Conservation (phyloP, 139 green algal species). For the Penium margaritaceum region DNA sequence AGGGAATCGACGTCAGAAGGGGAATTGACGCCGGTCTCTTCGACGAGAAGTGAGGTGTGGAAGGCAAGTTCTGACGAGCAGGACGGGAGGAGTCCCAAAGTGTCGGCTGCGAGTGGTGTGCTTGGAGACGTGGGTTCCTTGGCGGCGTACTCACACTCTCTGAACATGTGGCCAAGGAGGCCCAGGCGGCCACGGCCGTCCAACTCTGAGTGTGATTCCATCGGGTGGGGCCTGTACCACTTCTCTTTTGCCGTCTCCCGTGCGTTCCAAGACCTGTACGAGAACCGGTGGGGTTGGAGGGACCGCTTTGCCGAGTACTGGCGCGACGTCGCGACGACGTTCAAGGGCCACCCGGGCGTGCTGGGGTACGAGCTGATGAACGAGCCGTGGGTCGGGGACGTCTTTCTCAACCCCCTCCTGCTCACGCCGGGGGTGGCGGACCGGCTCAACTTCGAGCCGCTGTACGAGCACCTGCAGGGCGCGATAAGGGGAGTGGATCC, state of each 20-base stretch:
- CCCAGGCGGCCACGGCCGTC: too few species aligned
- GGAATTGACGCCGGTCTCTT: too few species aligned
- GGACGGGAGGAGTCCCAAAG: too few species aligned
- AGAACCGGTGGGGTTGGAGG: slow-evolving; percentile 12
- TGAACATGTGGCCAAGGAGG: too few species aligned
- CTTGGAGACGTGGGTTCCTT: too few species aligned
- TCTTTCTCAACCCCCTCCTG: slow-evolving; percentile 15
- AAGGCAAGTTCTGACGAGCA: too few species aligned
- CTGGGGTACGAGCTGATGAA: slow-evolving; percentile 35
- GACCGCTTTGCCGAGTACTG: slow-evolving; percentile 21
- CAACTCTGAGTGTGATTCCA: too few species aligned
- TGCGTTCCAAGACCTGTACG: slow-evolving; percentile 31
- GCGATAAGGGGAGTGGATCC: slow-evolving; percentile 6
- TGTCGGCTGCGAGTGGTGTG: not conserved
- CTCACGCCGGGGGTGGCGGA: slow-evolving; percentile 5
- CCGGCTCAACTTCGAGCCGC: not conserved
- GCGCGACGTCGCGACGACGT: not conserved
- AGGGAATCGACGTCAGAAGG: not conserved
- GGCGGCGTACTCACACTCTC: too few species aligned
- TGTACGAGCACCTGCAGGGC: slow-evolving; percentile 21
- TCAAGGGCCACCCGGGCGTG: not conserved
- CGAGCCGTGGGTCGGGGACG: slow-evolving; percentile 27
- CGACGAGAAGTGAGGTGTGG: too few species aligned
- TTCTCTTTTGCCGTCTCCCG: slow-evolving; percentile 8
- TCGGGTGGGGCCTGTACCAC: slow-evolving; percentile 24